These are phyloP conservation scores for Hibiscus syriacus DNA, from an alignment of 345 rosid genomes.

Conservation along the genomic window DNA sequence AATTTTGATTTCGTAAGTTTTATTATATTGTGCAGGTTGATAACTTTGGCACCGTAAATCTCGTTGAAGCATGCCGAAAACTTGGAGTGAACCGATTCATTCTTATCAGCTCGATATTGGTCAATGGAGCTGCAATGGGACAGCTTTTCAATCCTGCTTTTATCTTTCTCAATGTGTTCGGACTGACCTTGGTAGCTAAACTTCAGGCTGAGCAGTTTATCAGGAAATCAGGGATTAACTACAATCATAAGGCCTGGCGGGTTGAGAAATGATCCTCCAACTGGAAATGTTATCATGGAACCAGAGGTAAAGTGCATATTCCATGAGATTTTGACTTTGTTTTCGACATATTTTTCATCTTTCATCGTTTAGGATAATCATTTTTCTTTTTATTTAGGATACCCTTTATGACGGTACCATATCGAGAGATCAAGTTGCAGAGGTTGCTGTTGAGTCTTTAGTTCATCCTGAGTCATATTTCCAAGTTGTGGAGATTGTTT, in stretches of 20 bases:
- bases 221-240: conserved; percentile 66
- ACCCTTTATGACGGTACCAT: conserved; percentile 68
- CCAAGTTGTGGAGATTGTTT: conserved; percentile 76
- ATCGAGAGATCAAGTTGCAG: conserved; percentile 80
- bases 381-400: conserved; percentile 36
- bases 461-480: conserved; percentile 51
- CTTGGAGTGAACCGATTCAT: conserved; percentile 59
- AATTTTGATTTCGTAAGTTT: background rate
- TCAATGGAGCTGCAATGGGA: conserved; percentile 95
- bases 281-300: conserved; percentile 80
- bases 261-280: conserved; percentile 68
- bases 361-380: too few species aligned
- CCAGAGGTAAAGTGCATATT: conserved; percentile 47
- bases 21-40: conserved; percentile 42
- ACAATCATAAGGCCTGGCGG: conserved; percentile 88
- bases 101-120: conserved; percentile 78
- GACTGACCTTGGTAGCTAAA: conserved; percentile 81
- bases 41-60: conserved; percentile 73
- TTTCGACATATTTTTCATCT: background rate
- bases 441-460: conserved; percentile 77
- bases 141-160: conserved; percentile 87
- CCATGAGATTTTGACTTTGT: background rate
- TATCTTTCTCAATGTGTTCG: conserved; percentile 74
- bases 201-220: conserved; percentile 86
- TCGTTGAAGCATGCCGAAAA: conserved; percentile 79